Percentiles rank a stretch among this genome's conserved stretches.
Conservation (phyloP, 352 stramenopile genomes). For the Aphanomyces invadans region DNA sequence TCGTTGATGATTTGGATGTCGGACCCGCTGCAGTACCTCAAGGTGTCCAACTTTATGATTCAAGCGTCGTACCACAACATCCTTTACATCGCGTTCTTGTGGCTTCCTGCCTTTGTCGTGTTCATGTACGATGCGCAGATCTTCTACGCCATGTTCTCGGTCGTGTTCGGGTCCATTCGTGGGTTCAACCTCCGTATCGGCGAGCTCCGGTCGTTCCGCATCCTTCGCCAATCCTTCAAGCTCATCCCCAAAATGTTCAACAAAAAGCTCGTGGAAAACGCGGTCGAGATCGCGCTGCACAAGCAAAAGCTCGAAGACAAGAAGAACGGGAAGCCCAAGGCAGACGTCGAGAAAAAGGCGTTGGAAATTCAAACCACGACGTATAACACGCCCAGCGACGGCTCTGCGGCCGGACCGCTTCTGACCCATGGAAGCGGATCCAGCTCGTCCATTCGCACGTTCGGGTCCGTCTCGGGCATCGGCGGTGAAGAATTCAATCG, state of each 20-base stretch:
- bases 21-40: conserved; percentile 55
- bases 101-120: conserved; percentile 73
- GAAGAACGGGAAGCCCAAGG: conserved; percentile 65
- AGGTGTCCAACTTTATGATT: conserved; percentile 79
- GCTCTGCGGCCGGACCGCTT: background rate
- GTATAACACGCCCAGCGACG: conserved; percentile 34
- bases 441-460: background rate
- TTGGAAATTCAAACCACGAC: conserved; percentile 78
- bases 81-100: conserved; percentile 74
- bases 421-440: background rate
- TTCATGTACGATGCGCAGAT: conserved; percentile 85
- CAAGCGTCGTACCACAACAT: conserved; percentile 81
- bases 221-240: conserved; percentile 78
- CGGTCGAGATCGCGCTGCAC: background rate
- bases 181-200: conserved; percentile 82
- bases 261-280: conserved; percentile 80
- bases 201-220: conserved; percentile 75
- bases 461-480: conserved; percentile 26
- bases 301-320: conserved; percentile 49
- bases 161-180: conserved; percentile 70
- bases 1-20: conserved; percentile 82
- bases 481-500: conserved; percentile 28
- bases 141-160: conserved; percentile 73
- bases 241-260: conserved; percentile 82
- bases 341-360: conserved; percentile 47